Evolutionary conservation across 1,139 yeast species (phyloP).

Genomic region (Magnusiomyces sp.): DNA sequence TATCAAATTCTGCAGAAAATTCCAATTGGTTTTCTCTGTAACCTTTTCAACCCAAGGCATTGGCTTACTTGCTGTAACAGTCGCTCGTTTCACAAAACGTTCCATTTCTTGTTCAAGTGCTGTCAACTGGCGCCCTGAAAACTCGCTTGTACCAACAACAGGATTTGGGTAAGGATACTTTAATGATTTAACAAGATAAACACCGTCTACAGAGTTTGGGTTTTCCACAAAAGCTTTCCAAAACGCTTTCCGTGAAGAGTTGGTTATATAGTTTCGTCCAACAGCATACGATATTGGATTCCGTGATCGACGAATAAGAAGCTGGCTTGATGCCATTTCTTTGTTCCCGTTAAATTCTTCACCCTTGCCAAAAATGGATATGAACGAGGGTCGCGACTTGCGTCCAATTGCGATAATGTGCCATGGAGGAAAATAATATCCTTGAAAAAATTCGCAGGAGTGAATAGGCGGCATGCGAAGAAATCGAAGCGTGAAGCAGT

Average conservation of each 20-base stretch:
- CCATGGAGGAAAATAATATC: constrained; percentile 38
- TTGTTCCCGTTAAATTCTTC: constrained; percentile 24
- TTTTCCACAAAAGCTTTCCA: constrained; percentile 25
- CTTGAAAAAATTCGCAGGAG: constrained; percentile 16
- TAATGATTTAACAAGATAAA: constrained; percentile 37
- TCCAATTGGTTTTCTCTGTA: constrained; percentile 24
- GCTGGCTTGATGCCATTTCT: constrained; percentile 4
- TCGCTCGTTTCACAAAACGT: constrained; percentile 30
- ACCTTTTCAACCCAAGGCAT: constrained; percentile 27
- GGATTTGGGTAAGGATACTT: constrained; percentile 15
- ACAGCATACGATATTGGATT: constrained; percentile 38
- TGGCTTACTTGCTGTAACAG: constrained; percentile 25
- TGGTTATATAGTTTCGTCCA: constrained; percentile 35
- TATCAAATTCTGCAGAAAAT: no score
- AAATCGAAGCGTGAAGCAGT: constrained; percentile 16
- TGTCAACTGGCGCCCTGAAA: constrained; percentile 33
- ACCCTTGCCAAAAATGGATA: constrained; percentile 21
- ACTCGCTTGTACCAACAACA: neutral
- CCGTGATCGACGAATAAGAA: constrained; percentile 18
- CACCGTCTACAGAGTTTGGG: constrained; percentile 37
- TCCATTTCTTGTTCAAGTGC: constrained; percentile 27
- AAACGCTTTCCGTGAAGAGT: constrained; percentile 34
- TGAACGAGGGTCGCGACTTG: constrained; percentile 44
- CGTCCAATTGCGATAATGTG: constrained; percentile 40
- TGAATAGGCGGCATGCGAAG: constrained; percentile 17